These are phyloP conservation scores for Entonaema liquescens DNA, from an alignment of 495 filamentous ascomycete genomes.

Conservation along the genomic window DNA sequence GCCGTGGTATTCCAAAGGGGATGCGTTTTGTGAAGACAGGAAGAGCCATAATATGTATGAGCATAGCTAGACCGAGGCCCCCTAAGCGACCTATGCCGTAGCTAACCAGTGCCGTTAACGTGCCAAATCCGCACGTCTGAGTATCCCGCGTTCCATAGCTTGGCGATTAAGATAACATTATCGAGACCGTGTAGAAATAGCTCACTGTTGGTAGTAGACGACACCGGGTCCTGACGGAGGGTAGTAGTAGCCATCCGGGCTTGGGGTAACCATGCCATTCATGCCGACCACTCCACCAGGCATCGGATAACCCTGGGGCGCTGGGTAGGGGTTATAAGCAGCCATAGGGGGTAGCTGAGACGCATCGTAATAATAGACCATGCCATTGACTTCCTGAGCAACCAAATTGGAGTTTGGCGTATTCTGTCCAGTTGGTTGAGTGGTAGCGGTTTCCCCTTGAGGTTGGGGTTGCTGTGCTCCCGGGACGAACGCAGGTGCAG, in stretches of 20 bases:
- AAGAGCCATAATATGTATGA: constrained; percentile 9
- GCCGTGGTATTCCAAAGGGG: constrained; percentile 16
- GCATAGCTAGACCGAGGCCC: constrained; percentile 20
- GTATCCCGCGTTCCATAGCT: constrained; percentile 5
- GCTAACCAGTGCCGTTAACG: constrained; percentile 9
- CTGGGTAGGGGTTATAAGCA: constrained; percentile 58
- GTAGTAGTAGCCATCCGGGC: constrained; percentile 76
- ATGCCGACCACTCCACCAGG: constrained; percentile 71
- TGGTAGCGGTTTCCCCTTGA: constrained; percentile 53
- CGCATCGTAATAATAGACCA: constrained; percentile 92
- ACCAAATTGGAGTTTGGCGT: constrained; percentile 71
- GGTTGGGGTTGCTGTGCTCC: constrained; percentile 61
- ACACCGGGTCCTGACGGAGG: constrained; percentile 66
- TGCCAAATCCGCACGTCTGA: neutral
- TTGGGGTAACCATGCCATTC: constrained; percentile 83
- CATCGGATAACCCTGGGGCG: constrained; percentile 60
- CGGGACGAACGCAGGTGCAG: constrained; percentile 66
- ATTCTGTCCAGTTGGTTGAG: constrained; percentile 52
- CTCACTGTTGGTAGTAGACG: constrained; percentile 72
- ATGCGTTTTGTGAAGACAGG: constrained; percentile 15
- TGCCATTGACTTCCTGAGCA: constrained; percentile 91
- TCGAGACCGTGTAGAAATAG: neutral
- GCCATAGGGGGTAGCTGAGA: constrained; percentile 70
- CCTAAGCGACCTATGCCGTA: constrained; percentile 8
- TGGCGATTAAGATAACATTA: constrained; percentile 9